A percentile compares a stretch with the other conserved stretches of the same genome.
Evolutionary conservation across 306 rosid species (phyloP).

Genomic region (Albizia julibrissin): DNA sequence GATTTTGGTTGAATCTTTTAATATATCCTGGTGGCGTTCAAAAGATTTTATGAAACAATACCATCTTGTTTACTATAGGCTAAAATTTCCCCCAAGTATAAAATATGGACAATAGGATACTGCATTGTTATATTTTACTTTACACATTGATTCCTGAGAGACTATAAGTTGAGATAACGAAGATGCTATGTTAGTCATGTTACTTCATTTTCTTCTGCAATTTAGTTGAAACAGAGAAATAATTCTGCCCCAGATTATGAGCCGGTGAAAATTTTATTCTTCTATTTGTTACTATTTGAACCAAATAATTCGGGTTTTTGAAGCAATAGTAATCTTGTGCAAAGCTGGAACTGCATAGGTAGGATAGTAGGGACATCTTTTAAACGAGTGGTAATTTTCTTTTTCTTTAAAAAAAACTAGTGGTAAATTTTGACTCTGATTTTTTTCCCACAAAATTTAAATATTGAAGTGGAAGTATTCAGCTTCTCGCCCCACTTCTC

Average conservation of each 20-base stretch:
- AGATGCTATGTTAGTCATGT: conserved; percentile 3
- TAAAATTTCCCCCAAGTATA: neutral
- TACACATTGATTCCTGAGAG: neutral
- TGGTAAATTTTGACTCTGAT: no score
- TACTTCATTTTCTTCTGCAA: neutral
- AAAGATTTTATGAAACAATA: neutral
- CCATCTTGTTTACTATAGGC: neutral
- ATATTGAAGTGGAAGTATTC: neutral
- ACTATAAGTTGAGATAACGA: neutral
- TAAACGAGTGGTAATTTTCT: neutral
- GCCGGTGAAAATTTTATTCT: neutral
- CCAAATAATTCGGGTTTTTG: conserved; percentile 4
- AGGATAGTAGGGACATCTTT: neutral
- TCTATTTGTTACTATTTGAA: conserved; percentile 5
- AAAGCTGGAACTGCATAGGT: neutral
- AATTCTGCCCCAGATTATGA: neutral
- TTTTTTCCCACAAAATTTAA: neutral
- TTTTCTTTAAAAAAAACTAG: neutral
- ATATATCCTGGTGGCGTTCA: neutral
- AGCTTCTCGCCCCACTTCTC: neutral
- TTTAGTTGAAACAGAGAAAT: neutral
- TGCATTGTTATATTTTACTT: neutral
- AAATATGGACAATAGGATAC: neutral
- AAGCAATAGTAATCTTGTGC: neutral
- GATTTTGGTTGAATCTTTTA: conserved; percentile 11